Base-by-base conservation (phyloP, 768 basidiomycete genomes). In the Suillus discolor region DNA sequence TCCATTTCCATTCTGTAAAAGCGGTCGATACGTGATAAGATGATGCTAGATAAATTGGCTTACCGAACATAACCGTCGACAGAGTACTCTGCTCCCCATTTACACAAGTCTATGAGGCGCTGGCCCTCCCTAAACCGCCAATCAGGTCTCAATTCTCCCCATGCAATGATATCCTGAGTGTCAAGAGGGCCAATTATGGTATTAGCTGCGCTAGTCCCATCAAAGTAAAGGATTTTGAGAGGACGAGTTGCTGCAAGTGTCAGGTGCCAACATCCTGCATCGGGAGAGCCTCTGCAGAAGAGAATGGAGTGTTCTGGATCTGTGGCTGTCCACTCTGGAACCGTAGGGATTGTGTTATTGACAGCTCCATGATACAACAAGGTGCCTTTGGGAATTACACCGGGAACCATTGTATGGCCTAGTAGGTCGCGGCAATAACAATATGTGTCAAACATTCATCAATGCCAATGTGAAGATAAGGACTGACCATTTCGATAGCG, bases 161-260 rank as follows among this genome's bases (percentile, higher is more conserved):
- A 86, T 25, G 68, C 62, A 4, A 85, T n/a, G 20, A 85, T 70
- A 63, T 85, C 85, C 64, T 86, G 84, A 13, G 74, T 78, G 45
- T 81, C 80, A 68, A 79, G 62, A 2, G 76, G 63, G 3, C 79
- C 78, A 28, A 66, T 65, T 3, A 34, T 15, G 68, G 78, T 70
- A 57, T 79, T 79, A 1, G 71, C 72, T 25, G 75, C 75, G 59
- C 73, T 74, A 42, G 65, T 74, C 12, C 79, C 70, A 65, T 70
- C 73, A 47, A 80, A 80, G 66, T 78, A 78, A 3, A 78, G 63
- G 2, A 80, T 67, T 15, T 73, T 73, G 36, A 80, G 71, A 0
- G 71, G 69, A 20, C 74, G 69, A 36, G 68, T 74, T 15, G 69
- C 47, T 9, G 57, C 68, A 16, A 65, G 64, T 13, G 66, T 67